Evolutionary conservation across 106 monocot species (phyloP), one percentile per base, ranked within the genome.

Genomic region (Iris macrosiphon): DNA sequence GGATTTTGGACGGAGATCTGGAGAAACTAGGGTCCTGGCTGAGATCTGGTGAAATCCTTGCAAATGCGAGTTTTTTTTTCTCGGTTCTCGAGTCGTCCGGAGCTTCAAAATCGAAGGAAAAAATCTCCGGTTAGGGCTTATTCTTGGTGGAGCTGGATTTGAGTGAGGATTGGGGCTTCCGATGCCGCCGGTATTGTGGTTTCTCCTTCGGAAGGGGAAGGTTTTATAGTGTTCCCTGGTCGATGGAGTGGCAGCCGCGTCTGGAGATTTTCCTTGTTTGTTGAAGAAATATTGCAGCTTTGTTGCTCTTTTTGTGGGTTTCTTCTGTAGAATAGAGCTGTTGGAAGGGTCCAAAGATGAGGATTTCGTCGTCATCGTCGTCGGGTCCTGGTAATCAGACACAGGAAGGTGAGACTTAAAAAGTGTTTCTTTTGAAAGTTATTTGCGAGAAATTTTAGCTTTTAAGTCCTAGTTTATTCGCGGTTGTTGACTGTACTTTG

Each of bases 331-430:
- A 6, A 40, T 20, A 7, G 40, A 18, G 33, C 32, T 12, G 7
- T 46, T 63, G 19, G 32, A 19, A 32, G 27, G 25, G 28, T 65
- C 52, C 15, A 19, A 57, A 10, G 24, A 57, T 57, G 56, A 56
- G 38, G 40, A 13, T 40, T 23, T 40, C 57, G 29, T 57, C 76
- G 23, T 31, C 70, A 19, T 77, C 77, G 0, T 57, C 57, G 7
- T 25, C 57, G 24, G 40, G 57, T 1, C n/a, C 27, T 11, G 40
- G 22, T 40, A 57, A 40, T 40, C 57, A 39, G 57, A 1, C 57
- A 57, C 40, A 25, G 15, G 38, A 57, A 6, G 57, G 57, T 57
- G 57, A 57, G 37, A 35, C 21, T 57, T 40, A n/a, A 37, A 17
- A 4, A 15, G 38, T 10, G 10, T 35, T 35, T 35, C 4, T 35